Evolutionary conservation across 371 early-diverging fungal species (phyloP).

Genomic region (Mortierella sp.): DNA sequence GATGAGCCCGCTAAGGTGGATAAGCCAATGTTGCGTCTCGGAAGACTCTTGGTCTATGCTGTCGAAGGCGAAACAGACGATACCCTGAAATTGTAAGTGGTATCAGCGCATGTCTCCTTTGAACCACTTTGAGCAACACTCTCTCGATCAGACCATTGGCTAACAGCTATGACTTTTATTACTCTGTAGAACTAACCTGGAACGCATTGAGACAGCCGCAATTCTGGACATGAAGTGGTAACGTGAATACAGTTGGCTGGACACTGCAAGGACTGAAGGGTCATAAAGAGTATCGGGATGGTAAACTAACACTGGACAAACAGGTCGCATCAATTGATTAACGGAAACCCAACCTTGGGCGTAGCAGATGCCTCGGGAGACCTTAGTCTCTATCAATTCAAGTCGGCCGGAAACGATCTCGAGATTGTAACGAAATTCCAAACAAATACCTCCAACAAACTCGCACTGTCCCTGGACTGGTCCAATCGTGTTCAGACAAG

Average conservation of each 20-base stretch:
- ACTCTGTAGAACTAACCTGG: conserved; percentile 48
- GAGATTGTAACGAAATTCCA: conserved; percentile 51
- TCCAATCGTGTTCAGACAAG: conserved; percentile 68
- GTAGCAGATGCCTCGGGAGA: conserved; percentile 77
- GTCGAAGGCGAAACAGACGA: conserved; percentile 24
- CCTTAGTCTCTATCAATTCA: conserved; percentile 63
- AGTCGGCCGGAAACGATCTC: conserved; percentile 34
- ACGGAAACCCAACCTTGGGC: conserved; percentile 63
- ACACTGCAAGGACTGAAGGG: background rate
- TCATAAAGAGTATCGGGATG: background rate
- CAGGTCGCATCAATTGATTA: conserved; percentile 63
- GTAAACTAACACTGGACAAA: background rate
- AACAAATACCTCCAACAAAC: conserved; percentile 60
- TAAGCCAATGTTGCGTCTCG: conserved; percentile 56
- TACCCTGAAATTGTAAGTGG: conserved; percentile 33
- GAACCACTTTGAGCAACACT: background rate
- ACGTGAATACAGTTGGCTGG: background rate
- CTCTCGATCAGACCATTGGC: background rate
- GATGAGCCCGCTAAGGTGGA: conserved; percentile 27
- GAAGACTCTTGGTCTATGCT: conserved; percentile 59
- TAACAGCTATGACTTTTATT: conserved; percentile 19
- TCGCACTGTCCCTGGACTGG: conserved; percentile 95
- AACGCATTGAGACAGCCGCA: conserved; percentile 75
- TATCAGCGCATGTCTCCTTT: background rate
- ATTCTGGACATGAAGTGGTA: conserved; percentile 91